A percentile compares a stretch with the other conserved stretches of the same genome.
Conservation (phyloP, 306 rosid species). For the Hippophae rhamnoides region DNA sequence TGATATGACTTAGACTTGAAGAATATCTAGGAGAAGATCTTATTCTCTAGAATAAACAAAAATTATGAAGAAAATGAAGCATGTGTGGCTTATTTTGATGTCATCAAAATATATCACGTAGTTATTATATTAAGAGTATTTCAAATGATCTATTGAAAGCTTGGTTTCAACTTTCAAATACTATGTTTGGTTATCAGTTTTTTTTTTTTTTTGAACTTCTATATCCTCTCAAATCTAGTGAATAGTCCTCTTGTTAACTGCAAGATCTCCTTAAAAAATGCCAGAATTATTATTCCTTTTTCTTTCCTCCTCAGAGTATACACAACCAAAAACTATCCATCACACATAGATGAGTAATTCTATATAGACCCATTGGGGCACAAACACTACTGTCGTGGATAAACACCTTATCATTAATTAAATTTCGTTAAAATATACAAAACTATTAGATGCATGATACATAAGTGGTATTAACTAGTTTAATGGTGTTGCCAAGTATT, state of each 20-base stretch:
- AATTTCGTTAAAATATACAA: too few species aligned
- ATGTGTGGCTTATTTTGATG: constrained; percentile 21
- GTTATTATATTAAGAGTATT: constrained; percentile 19
- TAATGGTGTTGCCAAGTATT: too few species aligned
- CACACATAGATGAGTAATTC: neutral
- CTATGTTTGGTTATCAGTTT: constrained; percentile 27
- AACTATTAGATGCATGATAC: too few species aligned
- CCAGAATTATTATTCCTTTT: constrained; percentile 49
- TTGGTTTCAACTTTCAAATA: constrained; percentile 22
- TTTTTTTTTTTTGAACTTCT: constrained; percentile 29
- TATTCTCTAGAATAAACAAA: constrained; percentile 21
- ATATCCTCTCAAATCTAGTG: constrained; percentile 42
- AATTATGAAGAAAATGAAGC: constrained; percentile 18
- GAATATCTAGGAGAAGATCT: constrained; percentile 55
- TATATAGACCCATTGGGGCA: too few species aligned
- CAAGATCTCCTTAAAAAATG: constrained; percentile 57
- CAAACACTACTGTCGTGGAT: too few species aligned
- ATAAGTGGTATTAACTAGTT: too few species aligned
- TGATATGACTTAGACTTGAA: constrained; percentile 4
- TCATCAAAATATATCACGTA: constrained; percentile 15
- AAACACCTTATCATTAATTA: too few species aligned
- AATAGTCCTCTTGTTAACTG: constrained; percentile 22
- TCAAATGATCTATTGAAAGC: constrained; percentile 41
- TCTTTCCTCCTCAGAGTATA: too few species aligned
- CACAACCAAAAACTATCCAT: constrained; percentile 12